Evolutionary conservation across 495 filamentous ascomycete species (phyloP).

Genomic region (Beverwykella pulmonaria): DNA sequence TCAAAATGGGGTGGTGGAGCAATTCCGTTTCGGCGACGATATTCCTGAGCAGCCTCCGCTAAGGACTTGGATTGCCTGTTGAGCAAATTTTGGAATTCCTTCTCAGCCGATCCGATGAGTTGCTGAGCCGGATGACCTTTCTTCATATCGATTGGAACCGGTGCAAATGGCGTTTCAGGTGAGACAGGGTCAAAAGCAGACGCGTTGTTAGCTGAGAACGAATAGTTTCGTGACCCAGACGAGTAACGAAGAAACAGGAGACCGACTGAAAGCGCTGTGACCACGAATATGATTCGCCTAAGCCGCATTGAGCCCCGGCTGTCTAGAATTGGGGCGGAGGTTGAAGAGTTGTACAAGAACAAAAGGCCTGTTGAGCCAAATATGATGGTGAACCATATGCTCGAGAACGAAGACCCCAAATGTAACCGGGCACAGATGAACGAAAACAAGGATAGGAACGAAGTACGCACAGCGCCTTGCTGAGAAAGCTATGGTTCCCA

Average conservation of each 20-base stretch:
- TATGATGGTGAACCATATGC: conserved; percentile 36
- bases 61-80: conserved; percentile 55
- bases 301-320: conserved; percentile 24
- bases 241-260: conserved; percentile 14
- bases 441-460: conserved; percentile 24
- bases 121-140: conserved; percentile 55
- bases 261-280: conserved; percentile 19
- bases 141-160: conserved; percentile 35
- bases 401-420: conserved; percentile 17
- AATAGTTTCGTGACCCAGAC: conserved; percentile 2
- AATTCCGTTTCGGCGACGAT: conserved; percentile 59
- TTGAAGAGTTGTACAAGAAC: conserved; percentile 23
- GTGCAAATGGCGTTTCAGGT: conserved; percentile 24
- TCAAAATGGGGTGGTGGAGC: conserved; percentile 68
- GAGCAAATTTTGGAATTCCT: conserved; percentile 52
- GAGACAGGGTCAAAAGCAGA: neutral
- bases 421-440: conserved; percentile 29
- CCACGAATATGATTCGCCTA: conserved; percentile 28
- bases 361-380: conserved; percentile 13
- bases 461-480: conserved; percentile 27
- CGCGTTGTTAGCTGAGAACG: conserved; percentile 3
- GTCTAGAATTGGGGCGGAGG: conserved; percentile 15
- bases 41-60: conserved; percentile 59
- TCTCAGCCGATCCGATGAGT: conserved; percentile 55
- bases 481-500: conserved; percentile 23